Evolutionary conservation across 768 basidiomycete species (phyloP), one percentile per base, ranked within the genome.

Genomic region (Suillus tomentosus): DNA sequence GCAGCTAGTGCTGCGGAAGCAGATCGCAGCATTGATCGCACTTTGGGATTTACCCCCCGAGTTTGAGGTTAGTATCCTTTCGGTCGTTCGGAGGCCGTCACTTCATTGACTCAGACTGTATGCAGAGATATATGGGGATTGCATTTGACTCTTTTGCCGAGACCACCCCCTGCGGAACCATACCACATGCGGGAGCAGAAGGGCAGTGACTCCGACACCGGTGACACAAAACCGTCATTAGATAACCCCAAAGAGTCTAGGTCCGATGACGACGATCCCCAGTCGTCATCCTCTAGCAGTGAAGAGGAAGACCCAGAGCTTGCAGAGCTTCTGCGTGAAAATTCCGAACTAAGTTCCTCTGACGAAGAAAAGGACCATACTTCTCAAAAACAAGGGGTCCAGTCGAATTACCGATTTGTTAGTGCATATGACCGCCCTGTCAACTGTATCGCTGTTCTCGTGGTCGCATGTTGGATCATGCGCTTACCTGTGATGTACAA

Each of bases 81-180:
- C 8, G 1, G 45, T 60, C 60, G 39, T n/a, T 19, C 8, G 45
- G n/a, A 43, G 64, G 51, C 50, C 63, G 34, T 51, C 9, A n/a
- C 70, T 22, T 65, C 56, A 14, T 68, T 48, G 31, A 57, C 53
- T 15, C 62, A 95, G 93, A 76, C 82, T 27, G 76, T 92, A 36
- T 94, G 91, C 72, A 82, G 87, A 68, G 93, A 95, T 69, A 63
- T 92, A n/a, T 95, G 93, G 94, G 83, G 86, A 1, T 77, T 92
- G 4, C 82, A 93, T 74, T 78, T 95, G n/a, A 79, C 79, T 51
- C 77, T 89, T 19, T 76, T 92, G 17, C 84, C 85, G 8, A 77
- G 79, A 47, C 86, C 87, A 11, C 86, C 85, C 0, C 81, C 85
- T 11, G 76, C 86, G 15, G 91, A 91, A 68, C 86, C 89, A 11